phyloP scores from a whole-genome alignment of 192 early-diverging fungal species.

The Backusella mclennaniae region DNA sequence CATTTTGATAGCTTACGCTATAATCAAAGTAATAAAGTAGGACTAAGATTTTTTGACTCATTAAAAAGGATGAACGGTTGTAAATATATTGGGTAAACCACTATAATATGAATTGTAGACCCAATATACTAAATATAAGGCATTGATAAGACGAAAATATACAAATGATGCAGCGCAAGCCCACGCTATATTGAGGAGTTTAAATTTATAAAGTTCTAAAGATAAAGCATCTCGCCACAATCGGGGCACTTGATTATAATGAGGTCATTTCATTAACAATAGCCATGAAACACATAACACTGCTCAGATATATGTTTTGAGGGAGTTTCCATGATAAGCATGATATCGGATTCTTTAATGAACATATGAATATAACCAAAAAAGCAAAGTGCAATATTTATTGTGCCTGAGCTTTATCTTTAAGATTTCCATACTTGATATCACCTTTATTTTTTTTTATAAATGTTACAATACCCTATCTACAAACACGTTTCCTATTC shows the following conservation, averaged over 20 bases:
- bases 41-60: too few relatives aligned
- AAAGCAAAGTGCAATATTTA: not conserved
- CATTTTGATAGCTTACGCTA: not conserved
- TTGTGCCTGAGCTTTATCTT: not conserved
- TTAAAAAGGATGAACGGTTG: too few relatives aligned
- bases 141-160: not conserved
- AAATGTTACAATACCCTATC: not conserved
- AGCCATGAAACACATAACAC: not conserved
- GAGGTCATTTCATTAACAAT: not conserved
- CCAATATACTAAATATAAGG: not conserved
- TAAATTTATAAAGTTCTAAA: not conserved
- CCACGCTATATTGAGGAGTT: not conserved
- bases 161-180: not conserved
- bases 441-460: not conserved
- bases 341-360: not conserved
- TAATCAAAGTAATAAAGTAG: too few relatives aligned
- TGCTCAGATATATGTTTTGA: not conserved
- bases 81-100: too few relatives aligned
- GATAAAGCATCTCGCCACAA: not conserved
- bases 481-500: not conserved
- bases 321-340: not conserved
- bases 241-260: not conserved
- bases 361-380: not conserved
- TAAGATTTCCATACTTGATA: not conserved
- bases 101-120: too few relatives aligned